These are phyloP conservation scores for Acacia melanoxylon DNA, from an alignment of 306 rosid species.

Conservation along the genomic window DNA sequence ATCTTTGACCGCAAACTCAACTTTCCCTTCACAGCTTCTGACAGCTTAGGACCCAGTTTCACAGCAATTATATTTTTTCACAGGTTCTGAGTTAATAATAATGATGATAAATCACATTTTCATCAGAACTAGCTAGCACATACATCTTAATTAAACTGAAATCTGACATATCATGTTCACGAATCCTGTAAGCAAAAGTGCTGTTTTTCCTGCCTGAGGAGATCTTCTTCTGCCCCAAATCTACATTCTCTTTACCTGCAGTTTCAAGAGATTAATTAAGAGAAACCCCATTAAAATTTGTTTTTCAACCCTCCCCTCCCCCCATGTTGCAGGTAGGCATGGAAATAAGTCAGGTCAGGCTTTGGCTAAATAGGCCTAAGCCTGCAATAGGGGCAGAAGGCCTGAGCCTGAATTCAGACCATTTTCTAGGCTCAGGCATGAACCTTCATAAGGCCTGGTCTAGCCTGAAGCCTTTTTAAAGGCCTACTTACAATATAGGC, in stretches of 20 bases:
- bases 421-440: too few species aligned
- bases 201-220: constrained; percentile 33
- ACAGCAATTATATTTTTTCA: constrained; percentile 39
- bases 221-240: constrained; percentile 27
- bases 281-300: constrained; percentile 1
- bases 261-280: not conserved
- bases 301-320: too few species aligned
- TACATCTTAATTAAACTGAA: not conserved
- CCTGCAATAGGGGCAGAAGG: too few species aligned
- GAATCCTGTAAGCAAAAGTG: constrained; percentile 52
- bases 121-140: not conserved
- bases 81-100: not conserved
- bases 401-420: too few species aligned
- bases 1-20: constrained; percentile 71
- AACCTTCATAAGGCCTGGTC: too few species aligned
- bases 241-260: constrained; percentile 37
- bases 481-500: too few species aligned
- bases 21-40: constrained; percentile 72
- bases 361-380: too few species aligned
- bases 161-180: constrained; percentile 62
- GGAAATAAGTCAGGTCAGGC: too few species aligned
- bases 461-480: too few species aligned
- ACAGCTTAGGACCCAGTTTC: constrained; percentile 63
- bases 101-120: too few species aligned
- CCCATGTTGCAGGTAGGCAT: too few species aligned